Evolutionary conservation across 805 yeast species (phyloP).

Genomic region (Ogataea minuta): DNA sequence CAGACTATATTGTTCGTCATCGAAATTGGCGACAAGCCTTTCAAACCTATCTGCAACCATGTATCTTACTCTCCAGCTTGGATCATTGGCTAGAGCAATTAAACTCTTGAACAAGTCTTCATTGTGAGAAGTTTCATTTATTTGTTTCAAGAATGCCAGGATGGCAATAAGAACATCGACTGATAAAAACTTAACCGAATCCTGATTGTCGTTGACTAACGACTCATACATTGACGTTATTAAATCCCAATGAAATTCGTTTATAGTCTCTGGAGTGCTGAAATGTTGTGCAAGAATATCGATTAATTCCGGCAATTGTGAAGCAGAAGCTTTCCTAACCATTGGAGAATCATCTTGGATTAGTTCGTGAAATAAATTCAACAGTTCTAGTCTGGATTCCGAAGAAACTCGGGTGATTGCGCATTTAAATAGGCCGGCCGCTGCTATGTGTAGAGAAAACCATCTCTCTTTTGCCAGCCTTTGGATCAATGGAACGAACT

Average conservation of each 20-base stretch:
- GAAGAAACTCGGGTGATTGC: slow-evolving; percentile 60
- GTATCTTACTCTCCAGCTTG: slow-evolving; percentile 97
- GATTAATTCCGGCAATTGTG: slow-evolving; percentile 72
- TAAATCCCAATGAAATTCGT: slow-evolving; percentile 69
- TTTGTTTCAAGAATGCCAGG: slow-evolving; percentile 60
- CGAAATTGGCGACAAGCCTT: slow-evolving; percentile 63
- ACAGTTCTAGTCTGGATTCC: slow-evolving; percentile 55
- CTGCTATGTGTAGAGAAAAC: slow-evolving; percentile 90
- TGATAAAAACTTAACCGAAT: slow-evolving; percentile 86
- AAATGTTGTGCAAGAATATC: slow-evolving; percentile 44
- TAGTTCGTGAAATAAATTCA: slow-evolving; percentile 65
- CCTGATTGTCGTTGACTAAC: slow-evolving; percentile 83
- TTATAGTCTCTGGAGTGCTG: slow-evolving; percentile 41
- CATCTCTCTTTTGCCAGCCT: slow-evolving; percentile 84
- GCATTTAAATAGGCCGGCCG: slow-evolving; percentile 81
- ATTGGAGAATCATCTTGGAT: slow-evolving; percentile 93
- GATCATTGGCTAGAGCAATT: slow-evolving; percentile 73
- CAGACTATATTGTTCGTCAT: slow-evolving; percentile 53
- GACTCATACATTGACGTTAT: slow-evolving; percentile 79
- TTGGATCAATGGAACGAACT: slow-evolving; percentile 73
- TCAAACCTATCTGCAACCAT: slow-evolving; percentile 96
- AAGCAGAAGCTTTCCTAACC: slow-evolving; percentile 95
- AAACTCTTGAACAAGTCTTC: slow-evolving; percentile 64
- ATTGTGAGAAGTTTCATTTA: slow-evolving; percentile 56
- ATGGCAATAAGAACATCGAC: slow-evolving; percentile 87